Percentiles rank a stretch among this genome's conserved stretches.
Evolutionary conservation across 805 yeast genomes (phyloP).

Genomic region (Wickerhamiella sergipiensis): DNA sequence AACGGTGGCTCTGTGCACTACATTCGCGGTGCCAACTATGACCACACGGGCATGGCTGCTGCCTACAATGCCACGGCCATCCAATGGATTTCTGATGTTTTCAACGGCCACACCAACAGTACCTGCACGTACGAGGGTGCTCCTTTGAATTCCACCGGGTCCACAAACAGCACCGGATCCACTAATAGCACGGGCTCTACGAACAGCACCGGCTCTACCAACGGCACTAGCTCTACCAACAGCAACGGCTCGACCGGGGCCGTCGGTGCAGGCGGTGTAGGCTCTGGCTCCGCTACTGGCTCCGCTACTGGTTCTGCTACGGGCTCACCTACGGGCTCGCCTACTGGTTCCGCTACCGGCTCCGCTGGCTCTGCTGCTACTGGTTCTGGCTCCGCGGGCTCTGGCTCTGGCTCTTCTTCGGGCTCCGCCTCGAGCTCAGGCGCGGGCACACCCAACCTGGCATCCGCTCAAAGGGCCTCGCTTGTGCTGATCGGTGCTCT

Average conservation of each 20-base stretch:
- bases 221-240: background rate
- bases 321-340: background rate
- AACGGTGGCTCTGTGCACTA: slow-evolving; percentile 15
- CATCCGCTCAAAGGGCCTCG: background rate
- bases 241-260: background rate
- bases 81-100: slow-evolving; percentile 8
- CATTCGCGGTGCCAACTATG: slow-evolving; percentile 8
- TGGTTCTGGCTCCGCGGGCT: background rate
- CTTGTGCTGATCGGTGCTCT: background rate
- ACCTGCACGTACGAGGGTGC: slow-evolving; percentile 8
- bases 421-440: slow-evolving; percentile 12
- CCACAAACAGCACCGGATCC: background rate
- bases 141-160: background rate
- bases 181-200: background rate
- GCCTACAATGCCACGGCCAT: slow-evolving; percentile 13
- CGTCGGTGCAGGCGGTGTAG: background rate
- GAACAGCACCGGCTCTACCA: background rate
- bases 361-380: too few species aligned
- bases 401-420: background rate
- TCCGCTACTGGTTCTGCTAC: background rate
- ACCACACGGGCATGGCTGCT: slow-evolving; percentile 8
- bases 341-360: background rate
- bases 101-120: slow-evolving; percentile 2
- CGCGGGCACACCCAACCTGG: background rate
- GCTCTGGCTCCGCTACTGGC: background rate